Evolutionary conservation across 163 green algal genomes (phyloP).

Genomic region (Chloromonas sp.): DNA sequence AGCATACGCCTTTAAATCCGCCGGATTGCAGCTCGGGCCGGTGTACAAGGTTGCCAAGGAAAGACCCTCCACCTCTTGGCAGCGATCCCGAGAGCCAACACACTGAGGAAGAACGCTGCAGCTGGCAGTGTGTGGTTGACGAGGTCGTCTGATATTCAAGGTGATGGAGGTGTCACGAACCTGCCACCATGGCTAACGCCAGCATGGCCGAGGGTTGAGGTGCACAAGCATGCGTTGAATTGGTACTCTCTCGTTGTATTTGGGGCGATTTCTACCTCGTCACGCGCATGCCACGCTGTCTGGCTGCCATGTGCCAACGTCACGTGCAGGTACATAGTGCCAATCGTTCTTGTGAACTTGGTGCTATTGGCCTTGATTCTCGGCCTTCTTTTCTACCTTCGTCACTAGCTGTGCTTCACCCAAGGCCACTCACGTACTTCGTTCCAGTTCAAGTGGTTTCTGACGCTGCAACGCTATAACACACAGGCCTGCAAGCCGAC

Average conservation of each 20-base stretch:
- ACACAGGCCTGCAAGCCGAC: too few species aligned
- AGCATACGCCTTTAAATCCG: too few species aligned
- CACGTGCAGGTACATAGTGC: slow-evolving; percentile 6
- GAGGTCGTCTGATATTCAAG: slow-evolving; percentile 7
- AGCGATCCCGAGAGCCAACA: too few species aligned
- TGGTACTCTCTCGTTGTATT: too few species aligned
- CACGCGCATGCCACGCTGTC: too few species aligned
- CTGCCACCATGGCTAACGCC: too few species aligned
- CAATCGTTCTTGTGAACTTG: slow-evolving; percentile 1
- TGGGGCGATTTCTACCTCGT: too few species aligned
- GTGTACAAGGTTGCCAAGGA: too few species aligned
- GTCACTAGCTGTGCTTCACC: neutral
- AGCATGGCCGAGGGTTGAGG: too few species aligned
- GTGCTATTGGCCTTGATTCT: neutral
- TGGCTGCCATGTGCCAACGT: neutral
- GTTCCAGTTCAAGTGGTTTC: neutral
- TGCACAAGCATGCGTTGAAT: too few species aligned
- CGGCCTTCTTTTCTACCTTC: neutral
- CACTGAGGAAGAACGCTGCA: neutral
- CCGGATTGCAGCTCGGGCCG: too few species aligned
- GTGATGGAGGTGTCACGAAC: neutral
- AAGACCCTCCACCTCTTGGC: too few species aligned
- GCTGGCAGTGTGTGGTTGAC: neutral
- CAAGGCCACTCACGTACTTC: neutral
- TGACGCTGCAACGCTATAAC: neutral